Evolutionary conservation across 768 basidiomycete species (phyloP), one percentile per base, ranked within the genome.

Genomic region (Tulasnella sp.): DNA sequence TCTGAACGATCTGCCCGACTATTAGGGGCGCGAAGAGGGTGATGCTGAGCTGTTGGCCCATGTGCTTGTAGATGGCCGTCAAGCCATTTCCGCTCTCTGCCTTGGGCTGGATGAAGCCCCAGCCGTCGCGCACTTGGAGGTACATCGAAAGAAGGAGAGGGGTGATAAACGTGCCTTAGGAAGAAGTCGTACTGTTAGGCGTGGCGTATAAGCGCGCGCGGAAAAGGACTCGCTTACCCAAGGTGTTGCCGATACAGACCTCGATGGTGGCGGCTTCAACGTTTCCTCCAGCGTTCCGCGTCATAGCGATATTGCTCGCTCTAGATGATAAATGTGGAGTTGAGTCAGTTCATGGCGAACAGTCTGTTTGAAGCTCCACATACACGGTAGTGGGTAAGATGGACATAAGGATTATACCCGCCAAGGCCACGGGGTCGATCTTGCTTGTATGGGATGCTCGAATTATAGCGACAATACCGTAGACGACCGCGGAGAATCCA

Each of bases 261-360:
- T 85, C 83, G 9, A 83, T 82, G 1, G 83, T 85, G 1, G 84
- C 84, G 12, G 83, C 81, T 69, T 85, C 84, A 0, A 80, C 82
- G 76, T 82, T 85, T 16, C 84, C 84, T 12, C 82, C 82, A 24
- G 83, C 84, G 16, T 80, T 80, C 20, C 83, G 77, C 3, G 84
- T 85, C 83, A 84, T 84, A 18, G 83, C 82, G 48, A 85, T 83
- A 80, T 85, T 85, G 74, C 82, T 83, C 54, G 84, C 84, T 28
- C 81, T 82, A 58, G 34, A 8, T 22, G 60, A 60, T 34, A 22
- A 37, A 7, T 77, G 31, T 8, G 5, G 46, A 44, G 4, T 40
- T 9, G 50, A 31, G 24, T 37, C 8, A 44, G 37, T 37, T 40
- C 48, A 37, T 72, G 28, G 78, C 14, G 79, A 80, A 54, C 14